Percentiles rank a stretch among this genome's conserved stretches.
These are phyloP conservation scores for Triangularia verruculosa DNA, from an alignment of 2,329 filamentous ascomycete species.

Conservation along the genomic window DNA sequence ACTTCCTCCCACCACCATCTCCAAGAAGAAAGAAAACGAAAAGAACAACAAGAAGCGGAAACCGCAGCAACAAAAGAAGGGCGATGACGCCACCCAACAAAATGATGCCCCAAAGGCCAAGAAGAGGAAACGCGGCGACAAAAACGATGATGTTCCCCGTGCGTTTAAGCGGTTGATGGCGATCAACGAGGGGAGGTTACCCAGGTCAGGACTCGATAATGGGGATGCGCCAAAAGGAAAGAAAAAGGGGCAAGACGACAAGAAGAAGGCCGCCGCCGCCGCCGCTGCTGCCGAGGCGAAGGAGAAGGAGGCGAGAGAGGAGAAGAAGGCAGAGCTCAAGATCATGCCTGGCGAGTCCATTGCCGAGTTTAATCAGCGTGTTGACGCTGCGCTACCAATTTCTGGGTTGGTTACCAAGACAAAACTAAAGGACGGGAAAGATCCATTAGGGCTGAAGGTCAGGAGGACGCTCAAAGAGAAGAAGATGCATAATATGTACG, in stretches of 20 bases:
- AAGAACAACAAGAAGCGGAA: slow-evolving; percentile 22
- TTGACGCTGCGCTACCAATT: slow-evolving; percentile 80
- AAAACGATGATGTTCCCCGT: slow-evolving; percentile 77
- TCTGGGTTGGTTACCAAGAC: slow-evolving; percentile 65
- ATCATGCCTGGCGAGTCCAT: slow-evolving; percentile 83
- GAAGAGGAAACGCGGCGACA: slow-evolving; percentile 42
- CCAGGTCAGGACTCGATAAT: slow-evolving; percentile 67
- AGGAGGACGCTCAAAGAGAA: slow-evolving; percentile 79
- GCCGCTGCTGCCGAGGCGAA: slow-evolving; percentile 18
- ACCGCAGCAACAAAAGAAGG: slow-evolving; percentile 13
- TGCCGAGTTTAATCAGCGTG: slow-evolving; percentile 78
- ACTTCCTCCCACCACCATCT: slow-evolving; percentile 43
- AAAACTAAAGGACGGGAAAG: slow-evolving; percentile 57
- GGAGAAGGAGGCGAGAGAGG: slow-evolving; percentile 14
- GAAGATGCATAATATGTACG: slow-evolving; percentile 75
- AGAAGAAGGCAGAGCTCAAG: slow-evolving; percentile 20
- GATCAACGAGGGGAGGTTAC: slow-evolving; percentile 59
- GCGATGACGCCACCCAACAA: slow-evolving; percentile 26
- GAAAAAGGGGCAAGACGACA: slow-evolving; percentile 34
- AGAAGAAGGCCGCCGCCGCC: no score
- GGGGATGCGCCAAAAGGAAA: slow-evolving; percentile 42
- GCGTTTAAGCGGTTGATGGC: slow-evolving; percentile 86
- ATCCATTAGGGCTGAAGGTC: slow-evolving; percentile 63
- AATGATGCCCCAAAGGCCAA: slow-evolving; percentile 34
- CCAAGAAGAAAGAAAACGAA: slow-evolving; percentile 37